These are phyloP conservation scores for Lepidium sativum DNA, from an alignment of 345 rosid species.

Conservation along the genomic window DNA sequence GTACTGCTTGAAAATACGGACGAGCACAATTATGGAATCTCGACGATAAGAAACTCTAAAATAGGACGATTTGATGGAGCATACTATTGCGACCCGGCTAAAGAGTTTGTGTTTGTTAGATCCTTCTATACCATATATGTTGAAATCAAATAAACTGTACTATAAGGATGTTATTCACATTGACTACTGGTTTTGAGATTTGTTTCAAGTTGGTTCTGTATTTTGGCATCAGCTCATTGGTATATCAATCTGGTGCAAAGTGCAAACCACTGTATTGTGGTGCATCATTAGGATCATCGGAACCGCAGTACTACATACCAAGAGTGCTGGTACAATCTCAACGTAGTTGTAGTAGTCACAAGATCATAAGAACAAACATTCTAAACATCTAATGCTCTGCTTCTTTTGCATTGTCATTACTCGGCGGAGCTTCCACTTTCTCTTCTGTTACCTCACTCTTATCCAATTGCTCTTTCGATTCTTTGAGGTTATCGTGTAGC, in stretches of 20 bases:
- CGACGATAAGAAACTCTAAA: no score
- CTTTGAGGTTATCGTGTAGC: conserved; percentile 49
- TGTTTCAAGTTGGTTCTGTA: not conserved
- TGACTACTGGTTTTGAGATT: not conserved
- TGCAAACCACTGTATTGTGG: not conserved
- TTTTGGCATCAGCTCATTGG: not conserved
- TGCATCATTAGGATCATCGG: conserved; percentile 5
- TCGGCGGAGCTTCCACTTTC: conserved; percentile 14
- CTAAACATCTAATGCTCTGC: conserved; percentile 24
- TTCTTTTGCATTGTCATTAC: conserved; percentile 20
- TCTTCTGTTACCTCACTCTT: conserved; percentile 26
- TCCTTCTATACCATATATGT: no score
- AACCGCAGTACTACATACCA: no score
- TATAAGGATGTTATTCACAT: no score
- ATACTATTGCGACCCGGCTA: no score
- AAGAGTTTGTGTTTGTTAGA: no score
- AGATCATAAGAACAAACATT: not conserved
- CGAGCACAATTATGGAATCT: no score
- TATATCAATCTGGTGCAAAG: not conserved
- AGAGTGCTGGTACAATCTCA: conserved; percentile 9
- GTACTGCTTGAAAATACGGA: no score
- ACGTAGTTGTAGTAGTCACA: conserved; percentile 1
- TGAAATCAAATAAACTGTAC: no score
- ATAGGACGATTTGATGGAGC: no score
- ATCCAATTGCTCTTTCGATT: conserved; percentile 31